Evolutionary conservation across 2,329 filamentous ascomycete species (phyloP), one percentile per base, ranked within the genome.

Genomic region (Fusarium penzigii): DNA sequence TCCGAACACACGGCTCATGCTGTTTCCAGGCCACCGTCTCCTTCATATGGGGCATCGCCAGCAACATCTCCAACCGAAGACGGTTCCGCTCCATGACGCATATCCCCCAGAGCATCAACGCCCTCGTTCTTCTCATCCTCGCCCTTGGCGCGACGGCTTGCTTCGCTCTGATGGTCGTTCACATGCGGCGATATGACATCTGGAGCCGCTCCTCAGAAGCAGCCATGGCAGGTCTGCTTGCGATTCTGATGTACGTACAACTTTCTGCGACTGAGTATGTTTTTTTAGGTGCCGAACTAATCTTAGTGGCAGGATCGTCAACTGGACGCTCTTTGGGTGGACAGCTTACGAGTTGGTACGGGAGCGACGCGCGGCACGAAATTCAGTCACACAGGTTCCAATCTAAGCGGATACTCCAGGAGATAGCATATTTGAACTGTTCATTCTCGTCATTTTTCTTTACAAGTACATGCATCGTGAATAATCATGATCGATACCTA

Each of bases 191-290:
- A 16, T 57, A 57, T 8, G 17, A 46, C 10, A 47, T 55, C 11
- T 62, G 59, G 57, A 58, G 51, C 20, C 46, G 52, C 9, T 49
- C 49, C 9, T 41, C 52, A 1, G 60, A 63, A 17, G 58, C 53
- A 3, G 53, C 48, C 2, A 66, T 65, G 59, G 57, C 59, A 8
- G 61, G 55, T 17, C 56, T 66, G 6, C 25, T 66, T 5, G 61
- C 50, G 2, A 55, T 65, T 40, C 49, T 65, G n/a, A 58, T 60
- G 64, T 64, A 53, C 9, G 58, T 55, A 11, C 25, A 29, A n/a
- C 32, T 1, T 8, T 13, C 34, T 11, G 14, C 40, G 14, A 17
- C 43, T 43, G 39, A 46, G n/a, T n/a, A 29, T 14, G 6, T 9
- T 10, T 11, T 13, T 8, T 17, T 2, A 2, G 13, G n/a, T 29